These are phyloP conservation scores for Scedosporium boydii DNA, from an alignment of 2,329 filamentous ascomycete genomes.

Conservation along the genomic window DNA sequence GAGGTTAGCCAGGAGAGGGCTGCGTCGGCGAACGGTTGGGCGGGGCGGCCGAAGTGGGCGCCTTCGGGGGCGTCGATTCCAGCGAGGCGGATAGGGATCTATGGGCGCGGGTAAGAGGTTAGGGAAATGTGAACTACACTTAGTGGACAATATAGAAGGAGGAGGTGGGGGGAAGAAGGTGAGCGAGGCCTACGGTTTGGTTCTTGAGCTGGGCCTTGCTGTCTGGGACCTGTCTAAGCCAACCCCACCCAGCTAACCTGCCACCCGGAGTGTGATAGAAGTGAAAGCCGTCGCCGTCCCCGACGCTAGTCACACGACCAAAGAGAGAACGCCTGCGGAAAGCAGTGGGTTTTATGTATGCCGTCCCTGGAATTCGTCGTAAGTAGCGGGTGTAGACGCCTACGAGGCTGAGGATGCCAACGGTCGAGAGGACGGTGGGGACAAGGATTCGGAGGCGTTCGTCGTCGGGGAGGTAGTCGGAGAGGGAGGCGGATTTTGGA, in stretches of 20 bases:
- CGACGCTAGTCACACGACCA: slow-evolving; percentile 83
- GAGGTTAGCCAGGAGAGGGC: slow-evolving; percentile 70
- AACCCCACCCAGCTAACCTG: slow-evolving; percentile 80
- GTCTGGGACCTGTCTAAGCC: slow-evolving; percentile 66
- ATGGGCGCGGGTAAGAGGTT: not conserved
- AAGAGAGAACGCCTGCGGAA: slow-evolving; percentile 70
- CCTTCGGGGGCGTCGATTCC: slow-evolving; percentile 90
- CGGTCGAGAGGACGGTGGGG: slow-evolving; percentile 26
- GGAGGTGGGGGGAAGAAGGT: slow-evolving; percentile 2
- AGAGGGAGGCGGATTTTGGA: not conserved
- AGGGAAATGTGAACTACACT: slow-evolving; percentile 1
- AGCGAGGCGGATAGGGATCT: slow-evolving; percentile 84
- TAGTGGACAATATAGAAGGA: not conserved
- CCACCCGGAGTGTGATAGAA: slow-evolving; percentile 94
- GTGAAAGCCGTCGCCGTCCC: slow-evolving; percentile 93
- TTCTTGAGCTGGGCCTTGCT: slow-evolving; percentile 61
- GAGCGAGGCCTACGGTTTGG: slow-evolving; percentile 59
- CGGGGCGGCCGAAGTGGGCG: slow-evolving; percentile 82
- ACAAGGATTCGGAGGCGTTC: slow-evolving; percentile 2
- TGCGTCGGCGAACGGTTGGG: slow-evolving; percentile 75
- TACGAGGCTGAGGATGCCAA: slow-evolving; percentile 26
- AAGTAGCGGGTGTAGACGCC: slow-evolving; percentile 66
- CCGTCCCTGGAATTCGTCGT: slow-evolving; percentile 70
- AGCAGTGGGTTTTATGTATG: slow-evolving; percentile 63
- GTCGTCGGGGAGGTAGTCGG: slow-evolving; percentile 1